phyloP scores from a whole-genome alignment of 2,329 filamentous ascomycete species.

The Alternaria sp. region DNA sequence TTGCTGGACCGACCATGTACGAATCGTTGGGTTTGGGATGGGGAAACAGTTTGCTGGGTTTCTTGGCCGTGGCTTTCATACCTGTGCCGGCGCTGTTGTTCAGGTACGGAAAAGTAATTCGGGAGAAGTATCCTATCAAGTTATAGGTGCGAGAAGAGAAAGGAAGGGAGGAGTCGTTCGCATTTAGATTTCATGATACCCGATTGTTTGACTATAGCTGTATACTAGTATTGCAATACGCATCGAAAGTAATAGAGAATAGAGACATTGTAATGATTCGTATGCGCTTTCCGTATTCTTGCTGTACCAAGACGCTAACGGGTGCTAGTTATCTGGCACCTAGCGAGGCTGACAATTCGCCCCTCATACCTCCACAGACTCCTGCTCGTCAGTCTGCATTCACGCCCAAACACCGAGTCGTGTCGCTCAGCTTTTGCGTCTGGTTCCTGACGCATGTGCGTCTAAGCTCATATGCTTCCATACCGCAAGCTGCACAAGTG shows the following conservation, averaged over 20 bases:
- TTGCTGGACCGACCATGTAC: slow-evolving; percentile 49
- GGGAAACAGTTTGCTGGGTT: slow-evolving; percentile 50
- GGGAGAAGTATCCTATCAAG: slow-evolving; percentile 12
- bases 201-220: background rate
- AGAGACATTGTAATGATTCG: background rate
- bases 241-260: background rate
- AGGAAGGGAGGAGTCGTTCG: background rate
- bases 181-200: background rate
- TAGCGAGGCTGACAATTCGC: background rate
- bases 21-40: slow-evolving; percentile 42
- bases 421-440: background rate
- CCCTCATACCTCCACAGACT: background rate
- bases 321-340: rapidly evolving
- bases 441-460: too few relatives aligned
- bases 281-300: background rate
- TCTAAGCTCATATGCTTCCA: rapidly evolving
- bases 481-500: background rate
- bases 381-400: background rate
- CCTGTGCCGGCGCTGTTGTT: slow-evolving; percentile 46
- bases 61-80: slow-evolving; percentile 46
- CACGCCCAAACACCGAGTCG: background rate
- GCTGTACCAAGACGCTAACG: background rate
- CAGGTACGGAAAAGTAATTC: slow-evolving; percentile 41
- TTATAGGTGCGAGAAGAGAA: background rate
- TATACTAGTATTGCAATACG: background rate